These are phyloP conservation scores for Blastobotrys parvus DNA, from an alignment of 805 yeast species.

Conservation along the genomic window DNA sequence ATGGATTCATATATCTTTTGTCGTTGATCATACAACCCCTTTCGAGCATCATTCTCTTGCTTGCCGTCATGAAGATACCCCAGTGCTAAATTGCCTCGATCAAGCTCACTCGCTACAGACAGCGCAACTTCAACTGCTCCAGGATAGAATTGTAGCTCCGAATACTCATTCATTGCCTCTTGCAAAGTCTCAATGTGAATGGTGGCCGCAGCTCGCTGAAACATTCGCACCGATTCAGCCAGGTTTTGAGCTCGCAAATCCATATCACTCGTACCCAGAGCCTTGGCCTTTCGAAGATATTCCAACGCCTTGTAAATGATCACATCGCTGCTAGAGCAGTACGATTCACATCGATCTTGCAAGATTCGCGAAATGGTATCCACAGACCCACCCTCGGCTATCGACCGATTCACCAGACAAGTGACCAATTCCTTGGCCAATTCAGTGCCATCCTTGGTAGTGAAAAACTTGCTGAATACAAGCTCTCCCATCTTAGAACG, in stretches of 20 bases:
- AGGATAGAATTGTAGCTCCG: conserved; percentile 66
- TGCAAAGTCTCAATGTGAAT: conserved; percentile 70
- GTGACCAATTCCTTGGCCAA: conserved; percentile 80
- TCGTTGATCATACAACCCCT: conserved; percentile 43
- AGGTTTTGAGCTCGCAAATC: conserved; percentile 63
- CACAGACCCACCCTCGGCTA: conserved; percentile 85
- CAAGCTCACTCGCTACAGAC: conserved; percentile 64
- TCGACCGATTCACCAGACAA: conserved; percentile 80
- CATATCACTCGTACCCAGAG: conserved; percentile 54
- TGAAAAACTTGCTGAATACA: conserved; percentile 67
- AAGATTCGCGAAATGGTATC: conserved; percentile 80
- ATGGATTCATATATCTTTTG: conserved; percentile 59
- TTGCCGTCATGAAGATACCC: conserved; percentile 48
- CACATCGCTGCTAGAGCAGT: conserved; percentile 90
- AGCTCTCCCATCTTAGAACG: conserved; percentile 60
- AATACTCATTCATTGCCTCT: conserved; percentile 72
- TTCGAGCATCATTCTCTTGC: conserved; percentile 43
- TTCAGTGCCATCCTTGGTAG: conserved; percentile 54
- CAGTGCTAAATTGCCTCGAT: conserved; percentile 48
- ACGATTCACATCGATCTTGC: conserved; percentile 89
- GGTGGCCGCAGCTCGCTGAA: conserved; percentile 72
- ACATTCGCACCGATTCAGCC: conserved; percentile 62
- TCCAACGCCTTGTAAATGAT: conserved; percentile 91
- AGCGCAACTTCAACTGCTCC: conserved; percentile 81
- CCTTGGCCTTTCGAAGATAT: conserved; percentile 78